These are phyloP conservation scores for Tricholoma flavovirens DNA, from an alignment of 768 basidiomycete genomes.

Conservation along the genomic window DNA sequence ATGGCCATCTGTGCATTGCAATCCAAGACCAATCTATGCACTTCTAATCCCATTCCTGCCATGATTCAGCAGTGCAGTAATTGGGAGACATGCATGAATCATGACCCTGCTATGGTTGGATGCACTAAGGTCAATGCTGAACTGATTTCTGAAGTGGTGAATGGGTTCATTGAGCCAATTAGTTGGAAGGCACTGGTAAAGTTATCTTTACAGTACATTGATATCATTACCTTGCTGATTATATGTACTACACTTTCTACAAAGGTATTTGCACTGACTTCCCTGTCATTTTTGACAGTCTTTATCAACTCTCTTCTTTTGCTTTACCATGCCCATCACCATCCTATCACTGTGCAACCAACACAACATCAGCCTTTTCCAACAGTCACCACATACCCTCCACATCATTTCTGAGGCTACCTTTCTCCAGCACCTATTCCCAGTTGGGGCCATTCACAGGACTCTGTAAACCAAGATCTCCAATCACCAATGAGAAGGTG, in stretches of 20 bases:
- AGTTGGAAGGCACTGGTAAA: slow-evolving; percentile 92
- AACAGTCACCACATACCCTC: slow-evolving; percentile 33
- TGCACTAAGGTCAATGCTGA: slow-evolving; percentile 89
- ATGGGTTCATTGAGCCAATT: slow-evolving; percentile 95
- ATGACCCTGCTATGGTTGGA: slow-evolving; percentile 85
- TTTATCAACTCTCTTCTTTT: slow-evolving; percentile 79
- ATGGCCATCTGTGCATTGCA: slow-evolving; percentile 81
- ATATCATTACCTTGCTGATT: slow-evolving; percentile 6
- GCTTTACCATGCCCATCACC: slow-evolving; percentile 66
- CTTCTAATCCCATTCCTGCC: slow-evolving; percentile 69
- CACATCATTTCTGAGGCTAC: slow-evolving; percentile 42
- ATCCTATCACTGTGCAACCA: slow-evolving; percentile 32
- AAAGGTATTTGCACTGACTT: slow-evolving; percentile 70
- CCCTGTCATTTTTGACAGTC: slow-evolving; percentile 68
- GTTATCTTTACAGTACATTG: slow-evolving; percentile 22
- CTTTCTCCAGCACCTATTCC: slow-evolving; percentile 46
- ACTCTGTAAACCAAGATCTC: slow-evolving; percentile 34
- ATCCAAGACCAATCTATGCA: slow-evolving; percentile 81
- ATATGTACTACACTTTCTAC: slow-evolving; percentile 9
- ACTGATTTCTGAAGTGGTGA: slow-evolving; percentile 92
- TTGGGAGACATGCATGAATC: slow-evolving; percentile 95
- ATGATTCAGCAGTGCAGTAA: slow-evolving; percentile 81
- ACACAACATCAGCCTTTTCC: slow-evolving; percentile 31
- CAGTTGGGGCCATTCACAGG: slow-evolving; percentile 40
- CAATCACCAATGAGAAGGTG: slow-evolving; percentile 48